phyloP scores from a whole-genome alignment of 169 alveolate genomes.

The Plasmodium relictum region DNA sequence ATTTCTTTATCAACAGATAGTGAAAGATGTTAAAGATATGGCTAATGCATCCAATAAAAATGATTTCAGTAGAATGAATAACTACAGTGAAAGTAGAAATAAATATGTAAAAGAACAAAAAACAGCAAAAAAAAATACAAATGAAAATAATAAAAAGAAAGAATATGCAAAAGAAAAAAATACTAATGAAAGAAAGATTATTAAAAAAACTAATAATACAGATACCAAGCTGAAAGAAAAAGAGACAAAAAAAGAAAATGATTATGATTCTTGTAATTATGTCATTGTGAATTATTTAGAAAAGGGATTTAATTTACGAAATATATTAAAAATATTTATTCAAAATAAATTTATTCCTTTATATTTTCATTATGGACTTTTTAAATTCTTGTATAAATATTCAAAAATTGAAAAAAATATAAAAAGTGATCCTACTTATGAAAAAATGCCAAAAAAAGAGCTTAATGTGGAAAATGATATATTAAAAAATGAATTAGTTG shows the following conservation, averaged over 20 bases:
- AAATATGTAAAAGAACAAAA: background rate
- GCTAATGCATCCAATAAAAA: background rate
- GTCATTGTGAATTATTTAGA: background rate
- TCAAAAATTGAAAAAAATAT: background rate
- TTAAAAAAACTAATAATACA: conserved; percentile 2
- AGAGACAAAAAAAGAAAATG: background rate
- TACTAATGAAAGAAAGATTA: background rate
- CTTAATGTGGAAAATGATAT: background rate
- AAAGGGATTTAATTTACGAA: background rate
- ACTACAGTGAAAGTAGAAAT: background rate
- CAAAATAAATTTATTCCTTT: conserved; percentile 36
- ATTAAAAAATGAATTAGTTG: background rate
- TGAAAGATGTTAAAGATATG: conserved; percentile 29
- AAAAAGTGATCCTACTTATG: background rate
- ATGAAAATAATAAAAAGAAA: conserved; percentile 1
- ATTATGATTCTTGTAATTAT: background rate
- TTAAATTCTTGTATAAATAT: conserved; percentile 40
- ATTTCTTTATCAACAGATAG: conserved; percentile 45
- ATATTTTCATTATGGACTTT: conserved; percentile 49
- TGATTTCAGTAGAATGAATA: background rate
- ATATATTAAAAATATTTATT: conserved; percentile 1
- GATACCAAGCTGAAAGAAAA: background rate
- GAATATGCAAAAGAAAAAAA: background rate
- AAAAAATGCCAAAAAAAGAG: background rate
- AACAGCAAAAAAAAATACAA: background rate